Evolutionary conservation across 352 stramenopile genomes (phyloP), one percentile per base, ranked within the genome.

Genomic region (Thalassiosira mediterranea): DNA sequence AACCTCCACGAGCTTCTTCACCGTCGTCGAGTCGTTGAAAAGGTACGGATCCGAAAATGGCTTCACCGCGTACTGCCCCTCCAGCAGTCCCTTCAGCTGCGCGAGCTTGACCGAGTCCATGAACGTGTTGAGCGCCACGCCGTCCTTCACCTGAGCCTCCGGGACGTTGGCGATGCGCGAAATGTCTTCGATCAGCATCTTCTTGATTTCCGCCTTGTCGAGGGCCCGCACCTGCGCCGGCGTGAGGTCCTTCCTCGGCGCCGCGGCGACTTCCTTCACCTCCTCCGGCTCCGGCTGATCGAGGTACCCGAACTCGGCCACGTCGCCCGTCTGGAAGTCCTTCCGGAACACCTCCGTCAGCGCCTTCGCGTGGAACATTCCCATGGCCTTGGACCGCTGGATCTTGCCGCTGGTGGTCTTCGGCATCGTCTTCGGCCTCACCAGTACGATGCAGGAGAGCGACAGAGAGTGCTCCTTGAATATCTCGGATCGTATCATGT

Each of bases 341-440:
- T 73, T 82, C 32, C 68, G 47, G 44, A 85, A 90, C 8, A 94
- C 72, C 31, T 87, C 64, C 46, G 87, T 34, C 13, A 94, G 70
- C 19, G 57, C 83, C 8, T 72, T 75, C 8, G 52, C 73, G 4
- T 89, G 48, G 47, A 87, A 92, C 25, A 47, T 83, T 49, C 86
- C 86, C 37, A 71, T 64, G 71, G 93, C 95, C 47, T 93, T 95
- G n/a, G 90, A 87, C 62, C 97, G 92, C 21, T 95, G 96, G 78
- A 99, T 99, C 81, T 99, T 99, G 5, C 97, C 97, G 75, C 95
- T 98, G 11, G 95, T 98, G 0, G 97, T 99, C 84, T 99, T 99
- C 4, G 95, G 94, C 53, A 99, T 97, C 0, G 95, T 95, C 29
- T 94, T 93, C 31, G 95, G 92, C 38, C 95, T 86, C 0, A 98